Evolutionary conservation across 495 filamentous ascomycete species (phyloP).

Genomic region (Haplographium delicatum): DNA sequence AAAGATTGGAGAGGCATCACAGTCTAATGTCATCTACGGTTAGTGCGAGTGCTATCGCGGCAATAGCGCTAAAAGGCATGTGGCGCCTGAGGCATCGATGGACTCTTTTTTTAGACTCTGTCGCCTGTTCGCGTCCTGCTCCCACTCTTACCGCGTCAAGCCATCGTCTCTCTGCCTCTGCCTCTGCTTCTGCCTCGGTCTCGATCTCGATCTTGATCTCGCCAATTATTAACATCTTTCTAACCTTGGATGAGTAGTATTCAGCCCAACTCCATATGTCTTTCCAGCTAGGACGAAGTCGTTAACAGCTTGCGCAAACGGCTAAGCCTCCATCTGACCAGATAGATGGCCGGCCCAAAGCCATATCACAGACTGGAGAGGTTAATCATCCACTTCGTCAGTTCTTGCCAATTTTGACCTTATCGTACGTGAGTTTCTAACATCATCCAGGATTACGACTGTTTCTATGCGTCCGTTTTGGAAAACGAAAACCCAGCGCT

Average conservation of each 20-base stretch:
- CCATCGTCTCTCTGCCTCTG: not conserved
- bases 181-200: not conserved
- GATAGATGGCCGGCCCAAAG: conserved; percentile 8
- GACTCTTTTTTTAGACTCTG: not conserved
- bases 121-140: not conserved
- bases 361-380: conserved; percentile 49
- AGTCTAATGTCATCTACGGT: no score
- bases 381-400: conserved; percentile 78
- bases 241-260: no score
- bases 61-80: no score
- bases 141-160: not conserved
- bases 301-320: conserved; percentile 9
- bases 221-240: not conserved
- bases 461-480: conserved; percentile 89
- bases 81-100: no score
- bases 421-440: conserved; percentile 14
- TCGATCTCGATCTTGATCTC: not conserved
- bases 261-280: no score
- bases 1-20: no score
- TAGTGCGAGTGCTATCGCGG: no score
- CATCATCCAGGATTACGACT: conserved; percentile 70
- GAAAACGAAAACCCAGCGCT: conserved; percentile 73
- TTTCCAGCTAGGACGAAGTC: conserved; percentile 9
- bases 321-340: not conserved
- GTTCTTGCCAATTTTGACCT: conserved; percentile 17